phyloP scores from a whole-genome alignment of 2,329 filamentous ascomycete genomes.

The Sporothrix phasma region DNA sequence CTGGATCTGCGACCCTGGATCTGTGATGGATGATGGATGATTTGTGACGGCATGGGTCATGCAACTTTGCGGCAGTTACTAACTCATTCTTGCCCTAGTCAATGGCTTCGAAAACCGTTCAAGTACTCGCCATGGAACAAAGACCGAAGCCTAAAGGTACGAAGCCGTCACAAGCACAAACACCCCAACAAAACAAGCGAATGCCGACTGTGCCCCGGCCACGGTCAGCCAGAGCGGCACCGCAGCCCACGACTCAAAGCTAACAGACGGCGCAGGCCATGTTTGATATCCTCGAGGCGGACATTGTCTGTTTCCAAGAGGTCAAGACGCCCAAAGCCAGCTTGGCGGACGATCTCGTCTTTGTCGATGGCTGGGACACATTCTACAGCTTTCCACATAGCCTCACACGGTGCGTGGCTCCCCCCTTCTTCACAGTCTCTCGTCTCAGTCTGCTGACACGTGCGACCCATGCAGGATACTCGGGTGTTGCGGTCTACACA shows the following conservation, averaged over 20 bases:
- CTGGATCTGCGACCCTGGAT: slow-evolving; percentile 9
- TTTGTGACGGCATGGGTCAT: too few species aligned
- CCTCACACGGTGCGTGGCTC: slow-evolving; percentile 62
- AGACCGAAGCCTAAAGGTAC: slow-evolving; percentile 59
- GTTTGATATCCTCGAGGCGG: slow-evolving; percentile 87
- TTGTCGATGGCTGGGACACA: slow-evolving; percentile 90
- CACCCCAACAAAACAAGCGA: not conserved
- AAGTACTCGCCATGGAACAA: slow-evolving; percentile 75
- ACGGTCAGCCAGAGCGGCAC: not conserved
- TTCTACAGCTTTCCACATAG: slow-evolving; percentile 88
- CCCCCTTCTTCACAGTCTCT: too few species aligned
- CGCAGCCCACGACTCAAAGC: not conserved
- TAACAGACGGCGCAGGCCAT: slow-evolving; percentile 54
- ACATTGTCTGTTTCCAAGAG: slow-evolving; percentile 93
- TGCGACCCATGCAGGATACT: slow-evolving; percentile 66
- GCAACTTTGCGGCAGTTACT: too few species aligned
- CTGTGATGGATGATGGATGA: too few species aligned
- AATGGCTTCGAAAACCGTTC: slow-evolving; percentile 76
- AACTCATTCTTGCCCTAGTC: slow-evolving; percentile 14
- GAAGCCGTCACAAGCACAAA: too few species aligned
- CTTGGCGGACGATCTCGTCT: slow-evolving; percentile 86
- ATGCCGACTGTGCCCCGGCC: not conserved
- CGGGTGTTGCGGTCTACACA: slow-evolving; percentile 90
- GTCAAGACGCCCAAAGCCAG: slow-evolving; percentile 94
- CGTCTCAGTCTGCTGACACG: not conserved